These are phyloP conservation scores for Colletotrichum chlorophyti DNA, from an alignment of 2,329 filamentous ascomycete genomes.

Conservation along the genomic window DNA sequence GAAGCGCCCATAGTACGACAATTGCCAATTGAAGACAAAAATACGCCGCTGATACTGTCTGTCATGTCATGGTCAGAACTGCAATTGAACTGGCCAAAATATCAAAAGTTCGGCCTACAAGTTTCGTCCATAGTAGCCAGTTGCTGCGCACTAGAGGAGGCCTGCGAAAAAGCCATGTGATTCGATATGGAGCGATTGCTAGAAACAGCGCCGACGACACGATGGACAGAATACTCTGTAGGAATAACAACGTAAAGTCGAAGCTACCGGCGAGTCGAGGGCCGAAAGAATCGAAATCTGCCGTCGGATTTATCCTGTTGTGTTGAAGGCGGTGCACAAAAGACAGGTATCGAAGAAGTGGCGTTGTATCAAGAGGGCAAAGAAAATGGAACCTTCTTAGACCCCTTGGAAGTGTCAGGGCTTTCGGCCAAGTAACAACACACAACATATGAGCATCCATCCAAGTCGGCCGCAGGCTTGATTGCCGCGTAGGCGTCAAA, in stretches of 20 bases:
- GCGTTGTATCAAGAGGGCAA: background rate
- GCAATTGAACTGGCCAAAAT: background rate
- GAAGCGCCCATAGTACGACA: constrained; percentile 15
- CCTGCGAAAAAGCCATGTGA: constrained; percentile 13
- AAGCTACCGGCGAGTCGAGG: constrained; percentile 19
- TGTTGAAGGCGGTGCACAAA: background rate
- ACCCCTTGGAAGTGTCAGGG: too few species aligned
- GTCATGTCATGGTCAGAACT: background rate
- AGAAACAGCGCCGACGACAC: constrained; percentile 8
- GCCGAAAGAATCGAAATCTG: constrained; percentile 2
- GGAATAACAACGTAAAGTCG: constrained; percentile 33
- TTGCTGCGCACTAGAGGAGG: constrained; percentile 6
- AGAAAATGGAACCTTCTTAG: constrained; percentile 1
- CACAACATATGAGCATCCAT: too few species aligned
- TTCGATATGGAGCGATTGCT: background rate
- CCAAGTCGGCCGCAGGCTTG: too few species aligned
- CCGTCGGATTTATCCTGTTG: background rate
- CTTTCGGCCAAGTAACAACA: too few species aligned
- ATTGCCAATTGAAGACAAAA: background rate
- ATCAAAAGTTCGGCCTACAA: constrained; percentile 4
- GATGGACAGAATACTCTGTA: constrained; percentile 30
- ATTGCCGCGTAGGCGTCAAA: too few species aligned
- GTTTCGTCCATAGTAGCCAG: constrained; percentile 32
- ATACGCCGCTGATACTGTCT: background rate
- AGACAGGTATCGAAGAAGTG: background rate